Base-by-base conservation (phyloP, 2,329 filamentous ascomycete genomes). In the Parafenestella ontariensis region DNA sequence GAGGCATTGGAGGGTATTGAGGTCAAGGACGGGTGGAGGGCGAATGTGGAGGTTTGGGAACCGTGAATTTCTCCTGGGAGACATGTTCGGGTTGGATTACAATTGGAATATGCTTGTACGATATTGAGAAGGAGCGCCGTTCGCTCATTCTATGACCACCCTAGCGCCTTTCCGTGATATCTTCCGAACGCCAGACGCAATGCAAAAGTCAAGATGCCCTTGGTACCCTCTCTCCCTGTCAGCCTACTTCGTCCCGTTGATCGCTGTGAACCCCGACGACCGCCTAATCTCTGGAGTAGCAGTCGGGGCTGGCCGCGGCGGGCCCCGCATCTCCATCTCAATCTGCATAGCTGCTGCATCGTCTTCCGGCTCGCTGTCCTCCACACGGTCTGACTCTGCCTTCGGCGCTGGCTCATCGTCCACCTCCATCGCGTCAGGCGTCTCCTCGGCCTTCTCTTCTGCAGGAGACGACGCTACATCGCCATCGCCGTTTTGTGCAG, bases 311-410 rank as follows among this genome's bases (percentile, higher is more conserved):
- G 49, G 49, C 1, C 46, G 52, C 24, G 56, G 59, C 49, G 69
- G 68, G 3, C 73, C 72, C 5, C 72, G 64, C 73, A 76, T 76
- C 56, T 76, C 73, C 70, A 76, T 74, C 59, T 76, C 72, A n/a
- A 76, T 64, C 52, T 75, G 73, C 71, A 74, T 73, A 0, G 73
- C 71, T 18, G 71, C 70, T 0, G 62, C 59, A 43, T 74, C 73
- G 18, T 69, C 62, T 26, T 71, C 70, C 15, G 62, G 53, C 8
- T 70, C 69, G 46, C 62, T 68, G 2, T 68, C 66, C 9, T 62
- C 58, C 0, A 59, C 58, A 13, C 47, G 52, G 17, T 62, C 50
- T 20, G 21, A 17, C 31, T 67, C 65, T 10, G 58, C 55, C 15
- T 45, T 52, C 7, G 42, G 20, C 24, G 42, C 48, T 26, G 37